Evolutionary conservation across 208 protist genomes (phyloP), one percentile per base, ranked within the genome.

Genomic region (Trypanosoma melophagium): DNA sequence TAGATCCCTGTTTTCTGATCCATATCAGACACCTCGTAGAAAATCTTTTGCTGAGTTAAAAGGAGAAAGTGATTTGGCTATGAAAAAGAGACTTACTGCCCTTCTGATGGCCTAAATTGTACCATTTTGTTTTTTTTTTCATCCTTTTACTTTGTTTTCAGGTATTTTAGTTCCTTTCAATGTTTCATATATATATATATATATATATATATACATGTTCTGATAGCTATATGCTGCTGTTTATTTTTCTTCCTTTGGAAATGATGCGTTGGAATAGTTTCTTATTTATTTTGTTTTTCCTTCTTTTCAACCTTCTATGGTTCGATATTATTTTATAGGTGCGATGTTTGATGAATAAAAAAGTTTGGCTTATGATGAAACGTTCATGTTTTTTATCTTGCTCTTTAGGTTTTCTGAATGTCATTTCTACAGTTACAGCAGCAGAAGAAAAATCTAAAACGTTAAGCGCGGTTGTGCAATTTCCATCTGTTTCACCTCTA

Each of bases 401-500:
- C 1, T 68, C 51, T 35, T 49, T 47, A 62, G 0, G 53, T 47
- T 49, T 74, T 60, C 3, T 75, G n/a, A 50, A 41, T 62, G 17
- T 65, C 12, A 57, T 75, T 19, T 64, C 62, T 14, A 17, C n/a
- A 10, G 61, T 71, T n/a, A 69, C 40, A 51, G 50, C 53, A 54
- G 35, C 22, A 49, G 44, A 54, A 16, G 17, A 65, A 10, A 58
- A 31, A 25, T 17, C 40, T 9, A 68, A 22, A 14, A 49, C 56
- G 47, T 44, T 75, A 28, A 51, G 45, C 19, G 53, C 69, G 0
- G 17, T 94, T 38, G 19, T 92, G 4, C n/a, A 19, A 12, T 66
- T 49, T 19, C 81, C 89, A 31, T 71, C 68, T 5, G 58, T 83
- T n/a, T 72, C 72, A 12, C 56, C 60, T 50, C 53, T 56, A 0